Percentiles rank a stretch among this genome's conserved stretches.
Evolutionary conservation across 2,329 filamentous ascomycete genomes (phyloP).

Genomic region (Tolypocladium ovalisporum): DNA sequence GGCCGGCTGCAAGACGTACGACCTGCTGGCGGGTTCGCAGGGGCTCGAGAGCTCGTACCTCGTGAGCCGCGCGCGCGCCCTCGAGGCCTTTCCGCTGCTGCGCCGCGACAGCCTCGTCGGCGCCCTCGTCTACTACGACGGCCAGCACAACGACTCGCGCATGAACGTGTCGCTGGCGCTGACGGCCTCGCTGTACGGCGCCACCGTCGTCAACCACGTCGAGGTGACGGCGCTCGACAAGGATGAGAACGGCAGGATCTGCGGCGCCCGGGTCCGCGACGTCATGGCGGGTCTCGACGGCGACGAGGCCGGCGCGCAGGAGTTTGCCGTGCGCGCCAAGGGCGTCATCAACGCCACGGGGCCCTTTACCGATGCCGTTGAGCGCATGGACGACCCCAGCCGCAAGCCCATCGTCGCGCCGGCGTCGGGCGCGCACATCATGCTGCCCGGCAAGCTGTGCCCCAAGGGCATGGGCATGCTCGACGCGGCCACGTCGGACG

Average conservation of each 20-base stretch:
- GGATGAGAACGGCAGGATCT: slow-evolving; percentile 56
- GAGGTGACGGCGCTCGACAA: slow-evolving; percentile 68
- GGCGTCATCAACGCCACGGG: slow-evolving; percentile 79
- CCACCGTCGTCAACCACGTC: slow-evolving; percentile 70
- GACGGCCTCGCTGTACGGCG: slow-evolving; percentile 70
- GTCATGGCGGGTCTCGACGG: slow-evolving; percentile 52
- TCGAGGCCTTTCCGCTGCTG: slow-evolving; percentile 70
- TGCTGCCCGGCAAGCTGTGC: slow-evolving; percentile 69
- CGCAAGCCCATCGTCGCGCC: slow-evolving; percentile 67
- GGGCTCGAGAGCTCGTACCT: slow-evolving; percentile 80
- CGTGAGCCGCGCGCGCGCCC: slow-evolving; percentile 63
- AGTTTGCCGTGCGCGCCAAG: slow-evolving; percentile 64
- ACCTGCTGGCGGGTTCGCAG: slow-evolving; percentile 69
- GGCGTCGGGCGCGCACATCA: slow-evolving; percentile 71
- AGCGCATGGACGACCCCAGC: slow-evolving; percentile 65
- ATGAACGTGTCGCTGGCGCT: slow-evolving; percentile 80
- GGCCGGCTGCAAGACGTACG: slow-evolving; percentile 65
- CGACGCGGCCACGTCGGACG: slow-evolving; percentile 70
- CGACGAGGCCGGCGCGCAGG: slow-evolving; percentile 37
- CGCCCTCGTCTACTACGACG: slow-evolving; percentile 78
- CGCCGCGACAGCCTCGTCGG: slow-evolving; percentile 63
- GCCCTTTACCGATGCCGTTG: slow-evolving; percentile 69
- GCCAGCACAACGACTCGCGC: slow-evolving; percentile 76
- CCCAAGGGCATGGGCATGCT: slow-evolving; percentile 75
- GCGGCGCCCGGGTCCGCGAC: slow-evolving; percentile 45